Base-by-base conservation (phyloP, 108 stramenopile genomes). In the Skeletonema tropicum region DNA sequence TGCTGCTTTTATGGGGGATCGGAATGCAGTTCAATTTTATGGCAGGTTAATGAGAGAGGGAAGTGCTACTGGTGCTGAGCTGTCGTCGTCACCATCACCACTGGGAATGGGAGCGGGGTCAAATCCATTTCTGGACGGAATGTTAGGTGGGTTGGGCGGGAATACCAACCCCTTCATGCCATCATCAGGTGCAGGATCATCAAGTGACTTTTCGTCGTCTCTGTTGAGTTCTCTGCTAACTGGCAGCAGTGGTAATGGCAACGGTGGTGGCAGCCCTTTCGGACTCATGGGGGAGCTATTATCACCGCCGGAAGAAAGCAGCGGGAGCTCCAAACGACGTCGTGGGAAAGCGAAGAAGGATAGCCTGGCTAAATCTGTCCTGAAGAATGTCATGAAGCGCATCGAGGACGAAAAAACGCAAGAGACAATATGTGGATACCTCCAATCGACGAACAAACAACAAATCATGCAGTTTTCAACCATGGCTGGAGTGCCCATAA, bases 1-100 rank as follows among this genome's bases (percentile, higher is more conserved):
- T 32, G 92, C 92, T 3, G 90, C 92, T 13, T 95, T 90, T 73
- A 73, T 95, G 72, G 94, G 94, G 9, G 94, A 95, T 84, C 76
- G 84, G 36, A 93, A 92, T 65, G 94, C 90, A 11, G 90, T 92
- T 12, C 79, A 80, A 31, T 79, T 93, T 48, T 95, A 95, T 74
- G 92, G 92, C 19, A 80, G 81, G 36, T 76, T 95, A 32, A 81
- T 94, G 85, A 70, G 93, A 59, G 82, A 83, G 41, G 79, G 79
- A 17, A 55, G 49, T 38, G 62, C 38, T 21, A 65, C 66, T 23
- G 49, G 58, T 25, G 55, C 60, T 23, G 57, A 31, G 39, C 26
- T 21, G 36, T 58, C 76, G 23, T 60, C 69, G 23, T 26, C 61
- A 15, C 70, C 66, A 72, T 60, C 23, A 30, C 48, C 46, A 7